Evolutionary conservation across 2,329 filamentous ascomycete species (phyloP).

Genomic region (Botrytis galanthina): DNA sequence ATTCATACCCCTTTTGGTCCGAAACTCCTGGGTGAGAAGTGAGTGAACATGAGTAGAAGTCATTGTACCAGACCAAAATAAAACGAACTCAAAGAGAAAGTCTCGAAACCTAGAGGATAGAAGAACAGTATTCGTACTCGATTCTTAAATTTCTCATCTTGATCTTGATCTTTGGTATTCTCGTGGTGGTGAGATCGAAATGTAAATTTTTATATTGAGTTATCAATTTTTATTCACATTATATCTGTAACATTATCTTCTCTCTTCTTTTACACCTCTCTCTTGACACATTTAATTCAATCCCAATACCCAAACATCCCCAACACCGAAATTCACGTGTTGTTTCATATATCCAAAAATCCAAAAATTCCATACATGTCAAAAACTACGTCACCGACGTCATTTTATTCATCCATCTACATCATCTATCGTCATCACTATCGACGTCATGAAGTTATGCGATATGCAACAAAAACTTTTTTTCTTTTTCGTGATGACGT

Average conservation of each 20-base stretch:
- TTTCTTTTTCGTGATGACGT: background rate
- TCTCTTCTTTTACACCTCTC: background rate
- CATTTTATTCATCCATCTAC: background rate
- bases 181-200: background rate
- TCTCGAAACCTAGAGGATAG: background rate
- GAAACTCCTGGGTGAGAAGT: background rate
- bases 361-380: background rate
- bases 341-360: background rate
- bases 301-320: background rate
- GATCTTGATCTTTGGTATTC: background rate
- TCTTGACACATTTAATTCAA: background rate
- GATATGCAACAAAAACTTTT: background rate
- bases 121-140: background rate
- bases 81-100: background rate
- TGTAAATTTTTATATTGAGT: background rate
- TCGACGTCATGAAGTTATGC: background rate
- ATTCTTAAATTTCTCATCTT: accelerated
- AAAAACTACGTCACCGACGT: background rate
- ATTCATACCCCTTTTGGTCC: background rate
- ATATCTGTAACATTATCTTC: background rate
- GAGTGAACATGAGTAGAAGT: background rate
- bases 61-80: background rate
- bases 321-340: background rate
- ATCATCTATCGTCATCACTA: background rate
- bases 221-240: background rate